Percentiles rank a stretch among this genome's conserved stretches.
These are phyloP conservation scores for Aspergillus nanangensis DNA, from an alignment of 495 filamentous ascomycete genomes.

Conservation along the genomic window DNA sequence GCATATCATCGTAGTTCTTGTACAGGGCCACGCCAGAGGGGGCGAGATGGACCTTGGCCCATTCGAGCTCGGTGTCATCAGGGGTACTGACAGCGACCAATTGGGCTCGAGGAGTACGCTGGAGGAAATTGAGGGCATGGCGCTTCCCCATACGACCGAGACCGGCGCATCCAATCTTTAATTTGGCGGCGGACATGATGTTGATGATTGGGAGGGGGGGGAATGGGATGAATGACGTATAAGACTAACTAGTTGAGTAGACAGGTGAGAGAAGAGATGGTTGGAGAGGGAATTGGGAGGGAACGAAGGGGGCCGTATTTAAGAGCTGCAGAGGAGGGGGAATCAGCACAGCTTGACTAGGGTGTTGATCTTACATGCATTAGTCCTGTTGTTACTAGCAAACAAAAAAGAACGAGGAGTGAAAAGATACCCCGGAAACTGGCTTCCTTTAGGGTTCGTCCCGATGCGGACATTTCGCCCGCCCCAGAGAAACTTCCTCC, in stretches of 20 bases:
- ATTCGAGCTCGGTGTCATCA: conserved; percentile 45
- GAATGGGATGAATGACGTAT: background rate
- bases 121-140: conserved; percentile 50
- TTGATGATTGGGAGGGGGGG: background rate
- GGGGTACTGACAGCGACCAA: conserved; percentile 50
- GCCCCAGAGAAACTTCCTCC: no score
- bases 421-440: no score
- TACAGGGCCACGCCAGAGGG: conserved; percentile 45
- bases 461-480: no score
- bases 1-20: conserved; percentile 53
- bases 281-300: background rate
- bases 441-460: no score
- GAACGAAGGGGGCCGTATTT: no score
- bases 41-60: conserved; percentile 44
- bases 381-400: no score
- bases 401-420: no score
- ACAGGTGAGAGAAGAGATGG: conserved; percentile 2
- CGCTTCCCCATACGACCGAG: conserved; percentile 57
- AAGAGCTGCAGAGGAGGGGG: no score
- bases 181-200: conserved; percentile 40
- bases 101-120: conserved; percentile 47
- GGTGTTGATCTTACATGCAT: no score
- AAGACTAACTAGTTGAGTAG: no score
- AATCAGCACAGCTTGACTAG: no score
- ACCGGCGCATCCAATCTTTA: conserved; percentile 48